phyloP scores from a whole-genome alignment of 176 grass and related monocot species.

The Bromus sterilis region DNA sequence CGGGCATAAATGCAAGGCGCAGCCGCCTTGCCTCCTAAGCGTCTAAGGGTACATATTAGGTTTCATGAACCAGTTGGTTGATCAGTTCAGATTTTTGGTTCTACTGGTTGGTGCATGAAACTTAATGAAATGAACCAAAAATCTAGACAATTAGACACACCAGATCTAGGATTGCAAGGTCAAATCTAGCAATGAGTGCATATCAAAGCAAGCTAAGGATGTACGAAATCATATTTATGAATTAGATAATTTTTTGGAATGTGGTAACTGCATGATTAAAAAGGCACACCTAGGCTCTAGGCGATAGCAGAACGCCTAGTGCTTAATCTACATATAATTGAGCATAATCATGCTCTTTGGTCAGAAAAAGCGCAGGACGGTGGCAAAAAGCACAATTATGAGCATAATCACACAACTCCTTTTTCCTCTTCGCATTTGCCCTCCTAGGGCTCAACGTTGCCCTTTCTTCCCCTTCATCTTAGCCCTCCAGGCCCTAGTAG shows the following conservation, averaged over 20 bases:
- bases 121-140: neutral
- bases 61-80: neutral
- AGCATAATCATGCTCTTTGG: no score
- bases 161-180: neutral
- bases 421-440: neutral
- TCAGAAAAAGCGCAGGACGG: no score
- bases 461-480: neutral
- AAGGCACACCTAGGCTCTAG: no score
- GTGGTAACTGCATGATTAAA: neutral
- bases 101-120: neutral
- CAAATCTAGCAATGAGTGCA: neutral
- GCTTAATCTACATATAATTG: no score
- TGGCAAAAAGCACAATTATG: no score
- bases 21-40: no score
- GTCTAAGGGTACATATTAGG: no score
- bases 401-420: neutral
- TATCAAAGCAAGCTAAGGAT: conserved; percentile 5
- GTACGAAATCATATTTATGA: neutral
- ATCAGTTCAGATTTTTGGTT: neutral
- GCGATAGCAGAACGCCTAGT: no score
- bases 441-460: neutral
- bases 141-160: neutral
- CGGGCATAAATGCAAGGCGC: no score
- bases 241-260: neutral
- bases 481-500: no score